phyloP scores from a whole-genome alignment of 768 basidiomycete species.

The Panellus pusillus region DNA sequence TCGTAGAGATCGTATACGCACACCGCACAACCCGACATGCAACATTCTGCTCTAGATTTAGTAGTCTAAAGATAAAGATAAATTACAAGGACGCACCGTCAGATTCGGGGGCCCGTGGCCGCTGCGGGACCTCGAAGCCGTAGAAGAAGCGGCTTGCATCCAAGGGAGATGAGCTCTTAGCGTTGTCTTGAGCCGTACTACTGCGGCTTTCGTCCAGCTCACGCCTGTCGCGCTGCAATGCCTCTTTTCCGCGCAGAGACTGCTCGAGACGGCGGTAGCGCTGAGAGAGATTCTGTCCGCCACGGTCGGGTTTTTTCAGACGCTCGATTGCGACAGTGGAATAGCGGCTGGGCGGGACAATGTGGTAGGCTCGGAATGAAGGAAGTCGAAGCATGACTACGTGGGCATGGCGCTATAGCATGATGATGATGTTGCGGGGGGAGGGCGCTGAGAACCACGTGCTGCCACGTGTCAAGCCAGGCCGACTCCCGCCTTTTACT shows the following conservation, averaged over 20 bases:
- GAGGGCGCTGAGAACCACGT: no score
- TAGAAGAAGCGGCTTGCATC: conserved; percentile 33
- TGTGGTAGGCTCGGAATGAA: no score
- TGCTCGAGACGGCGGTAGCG: conserved; percentile 59
- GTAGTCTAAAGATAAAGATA: background rate
- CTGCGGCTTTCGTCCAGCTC: conserved; percentile 20
- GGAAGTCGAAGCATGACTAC: no score
- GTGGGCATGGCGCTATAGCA: no score
- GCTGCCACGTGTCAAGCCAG: no score
- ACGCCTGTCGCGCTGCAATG: conserved; percentile 27
- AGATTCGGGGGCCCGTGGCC: conserved; percentile 60
- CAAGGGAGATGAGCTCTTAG: no score
- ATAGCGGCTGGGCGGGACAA: background rate
- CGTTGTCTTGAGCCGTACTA: no score
- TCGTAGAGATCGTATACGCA: conserved; percentile 90
- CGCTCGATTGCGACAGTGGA: conserved; percentile 15
- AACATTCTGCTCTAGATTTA: conserved; percentile 64
- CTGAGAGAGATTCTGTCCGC: conserved; percentile 61
- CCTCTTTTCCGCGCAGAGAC: conserved; percentile 45
- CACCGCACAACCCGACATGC: conserved; percentile 93
- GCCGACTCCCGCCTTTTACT: no score
- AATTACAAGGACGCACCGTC: conserved; percentile 53
- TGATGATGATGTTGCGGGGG: no score
- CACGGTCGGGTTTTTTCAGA: conserved; percentile 31
- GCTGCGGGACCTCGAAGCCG: conserved; percentile 60